phyloP scores from a whole-genome alignment of 176 grass and related monocot genomes.

The Triticum turgidum region DNA sequence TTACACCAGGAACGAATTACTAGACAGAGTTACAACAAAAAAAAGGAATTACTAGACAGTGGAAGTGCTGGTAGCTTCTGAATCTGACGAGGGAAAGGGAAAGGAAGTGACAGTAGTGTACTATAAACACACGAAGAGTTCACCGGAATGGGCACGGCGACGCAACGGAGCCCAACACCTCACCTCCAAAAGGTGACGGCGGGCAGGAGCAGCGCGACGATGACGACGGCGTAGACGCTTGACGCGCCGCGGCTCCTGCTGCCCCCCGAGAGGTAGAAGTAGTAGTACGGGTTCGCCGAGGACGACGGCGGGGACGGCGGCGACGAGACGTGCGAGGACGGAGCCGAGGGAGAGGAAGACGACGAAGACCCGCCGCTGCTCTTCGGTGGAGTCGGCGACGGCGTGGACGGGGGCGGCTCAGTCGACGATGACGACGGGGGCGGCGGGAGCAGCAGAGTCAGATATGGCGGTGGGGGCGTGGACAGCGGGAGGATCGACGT shows the following conservation, averaged over 20 bases:
- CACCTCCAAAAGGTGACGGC: constrained; percentile 28
- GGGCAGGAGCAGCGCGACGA: constrained; percentile 26
- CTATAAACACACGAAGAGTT: neutral
- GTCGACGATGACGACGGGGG: neutral
- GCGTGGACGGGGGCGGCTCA: neutral
- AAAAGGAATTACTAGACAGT: neutral
- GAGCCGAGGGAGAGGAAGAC: constrained; percentile 22
- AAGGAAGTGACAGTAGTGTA: neutral
- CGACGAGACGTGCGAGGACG: constrained; percentile 36
- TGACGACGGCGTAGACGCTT: constrained; percentile 13
- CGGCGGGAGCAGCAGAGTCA: constrained; percentile 36
- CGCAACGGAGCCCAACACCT: neutral
- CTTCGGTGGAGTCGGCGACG: constrained; percentile 6
- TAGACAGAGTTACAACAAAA: neutral
- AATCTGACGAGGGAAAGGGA: neutral
- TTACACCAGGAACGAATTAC: neutral
- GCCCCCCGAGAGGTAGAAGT: constrained; percentile 65
- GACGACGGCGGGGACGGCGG: constrained; percentile 47
- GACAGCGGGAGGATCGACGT: neutral
- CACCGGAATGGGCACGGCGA: neutral
- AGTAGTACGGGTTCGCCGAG: constrained; percentile 65
- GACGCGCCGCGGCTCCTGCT: constrained; percentile 3
- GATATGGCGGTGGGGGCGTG: constrained; percentile 47
- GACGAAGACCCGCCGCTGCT: neutral
- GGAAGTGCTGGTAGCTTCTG: neutral